phyloP scores from a whole-genome alignment of 2,329 filamentous ascomycete species.

The Xylariaceae sp. region DNA sequence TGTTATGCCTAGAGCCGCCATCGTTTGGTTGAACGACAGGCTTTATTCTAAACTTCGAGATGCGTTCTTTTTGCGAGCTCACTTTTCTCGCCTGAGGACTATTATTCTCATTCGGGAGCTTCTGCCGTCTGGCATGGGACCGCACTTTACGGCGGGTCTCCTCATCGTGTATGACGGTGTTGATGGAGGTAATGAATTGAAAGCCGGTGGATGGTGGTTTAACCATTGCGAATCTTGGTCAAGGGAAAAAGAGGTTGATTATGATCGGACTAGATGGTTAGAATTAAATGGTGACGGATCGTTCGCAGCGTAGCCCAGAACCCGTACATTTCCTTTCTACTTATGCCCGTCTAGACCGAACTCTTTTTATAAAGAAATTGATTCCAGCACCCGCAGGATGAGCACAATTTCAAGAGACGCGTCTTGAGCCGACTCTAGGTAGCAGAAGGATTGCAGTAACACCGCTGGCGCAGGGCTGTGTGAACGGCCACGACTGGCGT shows the following conservation, averaged over 20 bases:
- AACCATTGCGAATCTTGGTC: slow-evolving; percentile 14
- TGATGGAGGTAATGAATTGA: slow-evolving; percentile 36
- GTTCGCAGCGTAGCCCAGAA: background rate
- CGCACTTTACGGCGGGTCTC: slow-evolving; percentile 35
- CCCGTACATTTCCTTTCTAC: slow-evolving; percentile 1
- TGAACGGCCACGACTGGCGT: slow-evolving; percentile 3
- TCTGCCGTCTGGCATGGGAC: slow-evolving; percentile 34
- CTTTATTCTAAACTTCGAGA: slow-evolving; percentile 33
- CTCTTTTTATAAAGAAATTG: slow-evolving; percentile 7
- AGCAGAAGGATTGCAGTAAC: background rate
- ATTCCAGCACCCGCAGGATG: background rate
- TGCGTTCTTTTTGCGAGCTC: slow-evolving; percentile 33
- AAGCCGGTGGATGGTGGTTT: slow-evolving; percentile 26
- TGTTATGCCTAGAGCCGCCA: background rate
- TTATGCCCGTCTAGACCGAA: slow-evolving; percentile 2
- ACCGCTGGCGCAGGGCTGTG: slow-evolving; percentile 8
- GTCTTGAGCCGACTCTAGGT: slow-evolving; percentile 7
- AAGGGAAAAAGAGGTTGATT: background rate
- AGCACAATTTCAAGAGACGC: slow-evolving; percentile 5
- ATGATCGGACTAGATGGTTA: background rate
- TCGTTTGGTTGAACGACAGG: slow-evolving; percentile 14
- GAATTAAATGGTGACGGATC: background rate
- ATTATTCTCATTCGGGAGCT: slow-evolving; percentile 28
- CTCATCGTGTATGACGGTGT: slow-evolving; percentile 35
- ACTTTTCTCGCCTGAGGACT: slow-evolving; percentile 26